Base-by-base conservation (phyloP, 495 filamentous ascomycete genomes). In the Aspergillus mulundensis region DNA sequence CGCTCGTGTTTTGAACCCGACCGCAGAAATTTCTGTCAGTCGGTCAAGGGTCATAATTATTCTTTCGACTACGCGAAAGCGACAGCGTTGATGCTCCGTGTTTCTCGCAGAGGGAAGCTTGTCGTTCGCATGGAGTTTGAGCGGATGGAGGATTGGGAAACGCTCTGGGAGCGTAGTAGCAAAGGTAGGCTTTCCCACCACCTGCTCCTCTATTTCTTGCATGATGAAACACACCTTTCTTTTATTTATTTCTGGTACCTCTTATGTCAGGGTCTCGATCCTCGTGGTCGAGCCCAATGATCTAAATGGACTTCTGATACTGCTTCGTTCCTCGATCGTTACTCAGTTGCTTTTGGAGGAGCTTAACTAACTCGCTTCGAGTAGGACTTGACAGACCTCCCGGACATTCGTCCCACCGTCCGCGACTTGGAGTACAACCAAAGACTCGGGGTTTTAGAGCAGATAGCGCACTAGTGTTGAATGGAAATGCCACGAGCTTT, bases 261-360 rank as follows among this genome's bases (percentile, higher is more conserved):
- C 80, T 83, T 83, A 80, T 81, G 75, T 81, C 72, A 82, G 79
- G 69, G 66, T 61, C 60, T 36, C 47, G 66, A 65, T 64, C 69
- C 60, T 71, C 61, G 70, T 70, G 73, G 68, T 66, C 61, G 64
- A 62, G 67, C 74, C 71, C 80, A 65, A 81, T 83, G 80, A 81
- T 81, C 80, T 80, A 77, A 73, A 69, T 72, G 80, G 80, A 82
- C 80, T 82, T 83, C 80, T 83, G 80, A 83, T 65, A 54, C 62
- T 51, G 24, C 54, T 16, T 39, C 44, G n/a, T 60, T 59, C 51
- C 58, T 32, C 44, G 20, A 36, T 54, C 54, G 34, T 51, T 21
- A 19, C 30, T 58, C 40, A 28, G n/a, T 53, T 18, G 58, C 46
- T 30, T 56, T 39, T 7, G 47, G 19, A 25, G 16, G 14, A 24